These are phyloP conservation scores for Amylocarpus encephaloides DNA, from an alignment of 2,329 filamentous ascomycete species.

Conservation along the genomic window DNA sequence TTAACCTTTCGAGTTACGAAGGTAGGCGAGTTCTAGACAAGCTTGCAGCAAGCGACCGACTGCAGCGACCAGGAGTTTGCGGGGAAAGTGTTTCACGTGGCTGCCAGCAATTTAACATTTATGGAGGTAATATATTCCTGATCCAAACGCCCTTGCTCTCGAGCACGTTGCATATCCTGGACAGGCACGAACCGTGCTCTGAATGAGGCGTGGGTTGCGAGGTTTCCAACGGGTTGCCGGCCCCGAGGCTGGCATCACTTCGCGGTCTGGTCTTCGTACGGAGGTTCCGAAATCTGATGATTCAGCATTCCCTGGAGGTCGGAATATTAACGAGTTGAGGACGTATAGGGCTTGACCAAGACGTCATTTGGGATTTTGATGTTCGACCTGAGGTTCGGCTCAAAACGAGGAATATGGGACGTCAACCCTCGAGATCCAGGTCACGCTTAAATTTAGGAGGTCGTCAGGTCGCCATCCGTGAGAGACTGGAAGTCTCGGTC, in stretches of 20 bases:
- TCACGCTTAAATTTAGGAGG: too few relatives aligned
- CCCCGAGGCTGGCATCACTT: not conserved
- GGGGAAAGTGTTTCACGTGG: conserved; percentile 5
- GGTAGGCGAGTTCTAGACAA: not conserved
- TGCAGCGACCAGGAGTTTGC: not conserved
- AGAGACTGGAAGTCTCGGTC: too few relatives aligned
- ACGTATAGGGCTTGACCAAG: not conserved
- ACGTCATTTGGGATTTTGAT: not conserved
- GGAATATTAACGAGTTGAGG: not conserved
- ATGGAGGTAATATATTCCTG: conserved; percentile 1
- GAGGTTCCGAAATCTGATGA: too few relatives aligned
- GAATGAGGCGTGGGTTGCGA: not conserved
- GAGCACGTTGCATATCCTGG: conserved; percentile 1
- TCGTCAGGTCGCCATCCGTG: too few relatives aligned
- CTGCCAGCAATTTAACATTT: conserved; percentile 1
- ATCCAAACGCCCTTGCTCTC: not conserved
- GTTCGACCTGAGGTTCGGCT: not conserved
- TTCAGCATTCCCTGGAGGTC: not conserved
- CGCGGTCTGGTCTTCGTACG: not conserved
- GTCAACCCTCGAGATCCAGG: too few relatives aligned
- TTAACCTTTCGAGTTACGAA: too few relatives aligned
- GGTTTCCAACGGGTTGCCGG: not conserved
- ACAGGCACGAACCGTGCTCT: not conserved
- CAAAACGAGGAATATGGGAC: too few relatives aligned
- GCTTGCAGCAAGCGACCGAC: not conserved